Evolutionary conservation across 257 asterid genomes (phyloP).

Genomic region (Solanum chaucha): DNA sequence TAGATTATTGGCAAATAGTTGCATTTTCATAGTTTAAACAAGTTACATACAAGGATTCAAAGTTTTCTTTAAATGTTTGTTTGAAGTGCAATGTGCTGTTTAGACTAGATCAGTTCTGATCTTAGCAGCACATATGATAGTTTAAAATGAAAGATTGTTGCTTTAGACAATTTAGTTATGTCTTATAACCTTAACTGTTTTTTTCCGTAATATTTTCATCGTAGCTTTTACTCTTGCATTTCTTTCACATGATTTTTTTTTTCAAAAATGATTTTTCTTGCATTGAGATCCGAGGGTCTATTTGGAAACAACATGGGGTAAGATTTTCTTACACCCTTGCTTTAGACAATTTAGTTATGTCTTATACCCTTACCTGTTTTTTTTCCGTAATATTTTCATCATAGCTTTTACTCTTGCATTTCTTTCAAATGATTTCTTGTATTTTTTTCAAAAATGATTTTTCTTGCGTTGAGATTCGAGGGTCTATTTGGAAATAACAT

Average conservation of each 20-base stretch:
- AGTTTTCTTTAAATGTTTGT: not conserved
- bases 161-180: not conserved
- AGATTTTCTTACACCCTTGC: too few species aligned
- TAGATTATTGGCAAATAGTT: not conserved
- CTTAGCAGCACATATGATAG: not conserved
- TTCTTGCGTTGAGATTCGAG: not conserved
- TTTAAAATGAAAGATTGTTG: not conserved
- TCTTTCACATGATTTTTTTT: not conserved
- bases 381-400: not conserved
- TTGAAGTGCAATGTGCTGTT: not conserved
- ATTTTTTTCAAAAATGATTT: not conserved
- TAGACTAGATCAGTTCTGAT: not conserved
- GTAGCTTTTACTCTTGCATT: not conserved
- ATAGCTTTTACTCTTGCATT: not conserved
- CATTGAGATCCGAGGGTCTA: too few species aligned
- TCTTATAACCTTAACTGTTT: not conserved
- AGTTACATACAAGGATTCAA: not conserved
- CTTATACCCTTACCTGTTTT: too few species aligned
- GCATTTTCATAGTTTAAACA: not conserved
- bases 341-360: too few species aligned
- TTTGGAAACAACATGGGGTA: too few species aligned
- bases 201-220: not conserved
- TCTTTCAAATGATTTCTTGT: too few species aligned
- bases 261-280: too few species aligned
- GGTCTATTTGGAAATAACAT: not conserved